Conservation (phyloP, 176 grass and related monocot genomes). For the Bromus sterilis region DNA sequence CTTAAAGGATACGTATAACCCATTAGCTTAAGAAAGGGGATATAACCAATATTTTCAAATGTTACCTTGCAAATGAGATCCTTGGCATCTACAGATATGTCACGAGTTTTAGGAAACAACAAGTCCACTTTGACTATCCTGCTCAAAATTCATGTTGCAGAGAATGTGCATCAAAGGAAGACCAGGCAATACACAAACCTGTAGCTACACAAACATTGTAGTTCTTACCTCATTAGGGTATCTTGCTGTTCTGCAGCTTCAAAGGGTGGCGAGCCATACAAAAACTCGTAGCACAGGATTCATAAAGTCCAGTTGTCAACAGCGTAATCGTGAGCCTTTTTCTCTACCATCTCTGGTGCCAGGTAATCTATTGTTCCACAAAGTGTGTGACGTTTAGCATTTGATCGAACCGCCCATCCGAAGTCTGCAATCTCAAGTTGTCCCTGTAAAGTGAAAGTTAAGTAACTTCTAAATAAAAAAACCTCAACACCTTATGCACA, state of each 20-base stretch:
- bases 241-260: slow-evolving; percentile 61
- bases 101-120: slow-evolving; percentile 54
- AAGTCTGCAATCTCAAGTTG: slow-evolving; percentile 95
- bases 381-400: slow-evolving; percentile 76
- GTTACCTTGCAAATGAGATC: slow-evolving; percentile 83
- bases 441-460: slow-evolving; percentile 45
- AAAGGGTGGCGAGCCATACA: slow-evolving; percentile 84
- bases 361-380: slow-evolving; percentile 94
- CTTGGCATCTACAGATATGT: slow-evolving; percentile 66
- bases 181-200: not conserved
- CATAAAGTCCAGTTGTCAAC: slow-evolving; percentile 95
- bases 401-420: slow-evolving; percentile 78
- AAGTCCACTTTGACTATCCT: slow-evolving; percentile 89
- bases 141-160: slow-evolving; percentile 21
- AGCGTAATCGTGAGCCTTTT: slow-evolving; percentile 79
- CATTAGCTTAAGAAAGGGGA: not conserved
- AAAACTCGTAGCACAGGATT: slow-evolving; percentile 86
- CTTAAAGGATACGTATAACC: not conserved
- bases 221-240: slow-evolving; percentile 51
- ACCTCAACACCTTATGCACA: not conserved
- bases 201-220: not conserved
- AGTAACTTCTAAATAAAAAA: not conserved
- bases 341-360: slow-evolving; percentile 92
- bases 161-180: slow-evolving; percentile 13
- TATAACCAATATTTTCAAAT: not conserved